Evolutionary conservation across 1,284 basidiomycete species (phyloP).

Genomic region (Leccinum subspadiceum): DNA sequence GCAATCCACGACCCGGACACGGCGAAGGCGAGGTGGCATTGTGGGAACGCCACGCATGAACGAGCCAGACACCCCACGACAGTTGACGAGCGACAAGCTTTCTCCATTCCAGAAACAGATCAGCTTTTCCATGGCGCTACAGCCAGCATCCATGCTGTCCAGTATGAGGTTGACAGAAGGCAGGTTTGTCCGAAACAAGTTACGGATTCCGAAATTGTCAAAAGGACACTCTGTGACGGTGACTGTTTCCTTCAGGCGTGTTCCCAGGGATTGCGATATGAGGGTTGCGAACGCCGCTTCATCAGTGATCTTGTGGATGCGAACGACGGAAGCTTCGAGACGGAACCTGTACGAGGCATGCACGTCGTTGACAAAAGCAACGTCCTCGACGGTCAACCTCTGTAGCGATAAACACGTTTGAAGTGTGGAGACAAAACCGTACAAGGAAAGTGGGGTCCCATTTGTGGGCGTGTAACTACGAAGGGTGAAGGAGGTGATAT

Average conservation of each 20-base stretch:
- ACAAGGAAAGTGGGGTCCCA: conserved; percentile 5
- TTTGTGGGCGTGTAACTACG: neutral
- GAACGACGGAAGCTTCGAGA: conserved; percentile 9
- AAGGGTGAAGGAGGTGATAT: conserved; percentile 6
- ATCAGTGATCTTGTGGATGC: conserved; percentile 1
- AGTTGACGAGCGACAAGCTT: conserved; percentile 8
- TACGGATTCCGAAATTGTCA: conserved; percentile 3
- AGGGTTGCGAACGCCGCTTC: conserved; percentile 2
- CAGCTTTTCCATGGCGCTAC: conserved; percentile 2
- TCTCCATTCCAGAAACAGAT: conserved; percentile 18
- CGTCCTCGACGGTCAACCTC: conserved; percentile 5
- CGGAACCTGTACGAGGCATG: conserved; percentile 11
- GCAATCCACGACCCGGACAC: conserved; percentile 14
- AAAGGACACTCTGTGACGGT: conserved; percentile 8
- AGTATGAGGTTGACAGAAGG: conserved; percentile 6
- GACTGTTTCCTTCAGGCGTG: conserved; percentile 7
- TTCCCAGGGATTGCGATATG: conserved; percentile 8
- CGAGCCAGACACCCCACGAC: conserved; percentile 6
- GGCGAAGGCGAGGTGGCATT: conserved; percentile 3
- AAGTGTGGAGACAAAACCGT: conserved; percentile 2
- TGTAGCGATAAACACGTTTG: conserved; percentile 3
- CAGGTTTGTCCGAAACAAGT: conserved; percentile 1
- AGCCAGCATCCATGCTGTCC: conserved; percentile 3
- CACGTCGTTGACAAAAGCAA: conserved; percentile 12
- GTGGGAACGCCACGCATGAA: conserved; percentile 9